These are phyloP conservation scores for Vitis cinerea DNA, from an alignment of 164 flowering plant species.

Conservation along the genomic window DNA sequence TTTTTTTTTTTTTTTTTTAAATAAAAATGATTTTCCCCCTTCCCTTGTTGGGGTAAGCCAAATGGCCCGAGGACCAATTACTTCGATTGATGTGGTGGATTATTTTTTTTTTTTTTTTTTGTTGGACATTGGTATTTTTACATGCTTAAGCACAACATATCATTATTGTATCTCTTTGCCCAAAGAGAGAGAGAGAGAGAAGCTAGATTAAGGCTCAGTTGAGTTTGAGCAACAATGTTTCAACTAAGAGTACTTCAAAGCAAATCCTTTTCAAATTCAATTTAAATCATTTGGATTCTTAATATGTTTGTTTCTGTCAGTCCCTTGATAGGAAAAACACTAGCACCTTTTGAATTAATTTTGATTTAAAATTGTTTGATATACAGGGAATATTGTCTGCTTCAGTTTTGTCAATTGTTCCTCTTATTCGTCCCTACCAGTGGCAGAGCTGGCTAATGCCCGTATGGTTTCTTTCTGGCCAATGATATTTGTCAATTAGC, in stretches of 20 bases:
- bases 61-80: neutral
- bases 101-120: too few relatives aligned
- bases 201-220: neutral
- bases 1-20: too few relatives aligned
- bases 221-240: neutral
- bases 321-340: neutral
- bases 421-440: constrained; percentile 88
- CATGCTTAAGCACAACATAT: neutral
- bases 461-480: constrained; percentile 36
- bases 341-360: neutral
- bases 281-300: neutral
- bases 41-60: neutral
- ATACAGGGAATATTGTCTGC: constrained; percentile 89
- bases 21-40: neutral
- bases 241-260: neutral
- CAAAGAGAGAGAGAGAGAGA: too few relatives aligned
- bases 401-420: constrained; percentile 75
- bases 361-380: constrained; percentile 3
- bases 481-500: neutral
- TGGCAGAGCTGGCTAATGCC: constrained; percentile 99
- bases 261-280: neutral
- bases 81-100: neutral
- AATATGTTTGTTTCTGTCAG: neutral
- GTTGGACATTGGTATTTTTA: neutral
- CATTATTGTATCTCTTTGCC: neutral